Conservation (phyloP, 148 eudicot genomes). For the Silene uniflora region DNA sequence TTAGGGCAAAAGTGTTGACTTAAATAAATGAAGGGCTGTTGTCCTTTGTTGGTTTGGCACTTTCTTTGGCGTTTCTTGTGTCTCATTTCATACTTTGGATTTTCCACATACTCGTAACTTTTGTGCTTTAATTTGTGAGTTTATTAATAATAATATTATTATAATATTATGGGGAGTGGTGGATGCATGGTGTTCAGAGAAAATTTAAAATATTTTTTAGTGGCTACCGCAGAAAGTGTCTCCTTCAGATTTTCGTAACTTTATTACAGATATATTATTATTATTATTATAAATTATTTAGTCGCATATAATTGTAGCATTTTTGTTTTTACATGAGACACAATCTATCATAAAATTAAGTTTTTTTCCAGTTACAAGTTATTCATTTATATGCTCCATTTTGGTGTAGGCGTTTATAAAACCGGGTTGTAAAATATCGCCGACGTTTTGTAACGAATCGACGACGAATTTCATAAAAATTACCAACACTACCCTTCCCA, state of each 20-base stretch:
- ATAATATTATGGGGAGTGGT: background rate
- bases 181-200: conserved; percentile 20
- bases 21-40: conserved; percentile 12
- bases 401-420: too few relatives aligned
- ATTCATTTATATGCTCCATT: too few relatives aligned
- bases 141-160: background rate
- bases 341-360: background rate
- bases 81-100: background rate
- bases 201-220: conserved; percentile 4
- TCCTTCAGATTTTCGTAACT: background rate
- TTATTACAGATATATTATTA: background rate
- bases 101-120: too few relatives aligned
- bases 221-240: conserved; percentile 17
- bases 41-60: conserved; percentile 19
- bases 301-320: background rate
- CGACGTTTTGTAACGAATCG: too few relatives aligned
- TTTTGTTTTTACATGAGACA: conserved; percentile 1
- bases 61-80: conserved; percentile 22
- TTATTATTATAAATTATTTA: background rate
- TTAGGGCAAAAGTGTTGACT: conserved; percentile 20
- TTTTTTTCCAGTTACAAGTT: too few relatives aligned
- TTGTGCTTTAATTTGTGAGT: background rate
- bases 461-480: too few relatives aligned
- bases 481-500: too few relatives aligned
- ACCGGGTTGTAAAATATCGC: too few relatives aligned